A percentile compares a stretch with the other conserved stretches of the same genome.
These are phyloP conservation scores for Cystofilobasidium ferigula DNA, from an alignment of 768 basidiomycete genomes.

Conservation along the genomic window DNA sequence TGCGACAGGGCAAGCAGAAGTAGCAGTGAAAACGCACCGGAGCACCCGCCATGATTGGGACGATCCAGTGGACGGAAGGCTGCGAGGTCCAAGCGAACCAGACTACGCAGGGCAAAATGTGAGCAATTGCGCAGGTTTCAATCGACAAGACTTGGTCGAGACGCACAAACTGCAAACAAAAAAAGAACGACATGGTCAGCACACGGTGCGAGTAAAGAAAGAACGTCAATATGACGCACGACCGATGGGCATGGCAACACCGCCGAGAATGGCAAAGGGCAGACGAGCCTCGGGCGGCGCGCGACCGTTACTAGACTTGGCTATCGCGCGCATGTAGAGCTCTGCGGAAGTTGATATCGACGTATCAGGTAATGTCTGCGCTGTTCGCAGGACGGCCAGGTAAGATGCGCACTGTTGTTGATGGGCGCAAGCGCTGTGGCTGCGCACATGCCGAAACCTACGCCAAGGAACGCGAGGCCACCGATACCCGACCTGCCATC, in stretches of 20 bases:
- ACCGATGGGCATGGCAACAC: slow-evolving; percentile 36
- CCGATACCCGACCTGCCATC: slow-evolving; percentile 39
- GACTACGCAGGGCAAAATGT: not conserved
- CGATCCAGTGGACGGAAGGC: slow-evolving; percentile 51
- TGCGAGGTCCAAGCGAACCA: slow-evolving; percentile 49
- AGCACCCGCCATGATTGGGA: slow-evolving; percentile 55
- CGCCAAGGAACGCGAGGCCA: slow-evolving; percentile 39
- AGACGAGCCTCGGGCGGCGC: slow-evolving; percentile 42
- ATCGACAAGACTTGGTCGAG: no score
- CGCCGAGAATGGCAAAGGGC: slow-evolving; percentile 38
- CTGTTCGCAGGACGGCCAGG: no score
- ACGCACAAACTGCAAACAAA: no score
- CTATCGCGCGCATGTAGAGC: slow-evolving; percentile 34
- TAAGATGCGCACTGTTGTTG: slow-evolving; percentile 15
- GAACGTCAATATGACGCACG: not conserved
- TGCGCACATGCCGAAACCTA: slow-evolving; percentile 35
- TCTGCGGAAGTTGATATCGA: no score
- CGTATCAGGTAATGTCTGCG: not conserved
- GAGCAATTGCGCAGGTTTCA: no score
- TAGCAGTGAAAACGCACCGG: no score
- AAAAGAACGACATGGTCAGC: no score
- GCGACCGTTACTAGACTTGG: slow-evolving; percentile 32
- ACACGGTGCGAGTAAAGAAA: not conserved
- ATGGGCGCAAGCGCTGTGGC: slow-evolving; percentile 9
- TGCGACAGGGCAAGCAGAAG: no score